Evolutionary conservation across 2,329 filamentous ascomycete genomes (phyloP).

Genomic region (Fusarium sp.): DNA sequence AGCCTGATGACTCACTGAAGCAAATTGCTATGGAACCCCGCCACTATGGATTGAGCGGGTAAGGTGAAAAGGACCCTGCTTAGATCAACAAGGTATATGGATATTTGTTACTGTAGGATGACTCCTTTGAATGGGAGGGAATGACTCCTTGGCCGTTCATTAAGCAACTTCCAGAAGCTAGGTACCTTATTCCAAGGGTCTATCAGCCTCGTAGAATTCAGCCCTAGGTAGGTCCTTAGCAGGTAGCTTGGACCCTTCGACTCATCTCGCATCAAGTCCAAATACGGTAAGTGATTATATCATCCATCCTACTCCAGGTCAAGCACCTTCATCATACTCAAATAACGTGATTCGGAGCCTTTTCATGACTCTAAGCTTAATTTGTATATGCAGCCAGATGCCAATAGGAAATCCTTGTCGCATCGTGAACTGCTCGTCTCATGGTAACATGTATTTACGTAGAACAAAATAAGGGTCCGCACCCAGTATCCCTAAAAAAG

Average conservation of each 20-base stretch:
- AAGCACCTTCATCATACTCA: not conserved
- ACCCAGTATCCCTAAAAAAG: conserved; percentile 26
- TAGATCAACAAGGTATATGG: not conserved
- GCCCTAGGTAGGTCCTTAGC: not conserved
- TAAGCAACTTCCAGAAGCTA: not conserved
- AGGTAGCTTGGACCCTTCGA: conserved; percentile 22
- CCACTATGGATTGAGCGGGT: not conserved
- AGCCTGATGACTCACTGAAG: conserved; percentile 18
- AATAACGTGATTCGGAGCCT: not conserved
- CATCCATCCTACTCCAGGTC: not conserved
- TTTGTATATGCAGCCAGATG: conserved; percentile 21
- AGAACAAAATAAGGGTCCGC: conserved; percentile 31
- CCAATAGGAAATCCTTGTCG: not conserved
- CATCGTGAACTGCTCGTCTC: conserved; percentile 13
- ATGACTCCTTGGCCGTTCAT: conserved; percentile 14
- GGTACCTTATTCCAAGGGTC: not conserved
- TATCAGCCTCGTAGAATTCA: not conserved
- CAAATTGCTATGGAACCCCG: not conserved
- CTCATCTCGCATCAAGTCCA: conserved; percentile 34
- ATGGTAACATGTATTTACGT: conserved; percentile 24
- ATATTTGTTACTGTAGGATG: not conserved
- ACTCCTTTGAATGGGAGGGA: conserved; percentile 1
- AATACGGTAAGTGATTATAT: conserved; percentile 28
- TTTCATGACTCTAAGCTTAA: conserved; percentile 5
- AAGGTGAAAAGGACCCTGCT: not conserved